Conservation (phyloP, 495 filamentous ascomycete species). For the Patellaria atrata region DNA sequence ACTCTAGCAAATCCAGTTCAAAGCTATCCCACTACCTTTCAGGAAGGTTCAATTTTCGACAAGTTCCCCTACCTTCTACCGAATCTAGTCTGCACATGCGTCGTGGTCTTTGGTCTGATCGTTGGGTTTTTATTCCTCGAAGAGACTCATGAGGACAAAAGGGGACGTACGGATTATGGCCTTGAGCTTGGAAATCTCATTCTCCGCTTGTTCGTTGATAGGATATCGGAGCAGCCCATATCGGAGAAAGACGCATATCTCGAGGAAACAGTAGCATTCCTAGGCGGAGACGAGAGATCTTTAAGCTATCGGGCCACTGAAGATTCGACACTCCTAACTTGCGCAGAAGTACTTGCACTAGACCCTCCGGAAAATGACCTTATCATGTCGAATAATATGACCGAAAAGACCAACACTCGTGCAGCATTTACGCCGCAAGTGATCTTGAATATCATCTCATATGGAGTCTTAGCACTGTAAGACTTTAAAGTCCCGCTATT, state of each 20-base stretch:
- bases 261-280: slow-evolving; percentile 29
- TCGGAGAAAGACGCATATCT: slow-evolving; percentile 25
- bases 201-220: slow-evolving; percentile 33
- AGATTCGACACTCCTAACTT: slow-evolving; percentile 28
- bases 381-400: slow-evolving; percentile 4
- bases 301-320: slow-evolving; percentile 52
- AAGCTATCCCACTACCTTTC: slow-evolving; percentile 65
- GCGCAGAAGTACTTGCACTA: slow-evolving; percentile 15
- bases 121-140: slow-evolving; percentile 84
- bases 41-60: slow-evolving; percentile 62
- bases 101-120: slow-evolving; percentile 63
- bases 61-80: slow-evolving; percentile 82
- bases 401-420: slow-evolving; percentile 15
- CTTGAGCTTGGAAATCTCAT: slow-evolving; percentile 65
- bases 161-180: slow-evolving; percentile 58
- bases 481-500: slow-evolving; percentile 27
- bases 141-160: slow-evolving; percentile 84
- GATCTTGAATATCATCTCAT: slow-evolving; percentile 67
- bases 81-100: slow-evolving; percentile 73
- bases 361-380: slow-evolving; percentile 21
- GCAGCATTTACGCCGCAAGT: slow-evolving; percentile 70
- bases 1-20: slow-evolving; percentile 73
- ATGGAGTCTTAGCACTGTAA: slow-evolving; percentile 92
- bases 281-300: slow-evolving; percentile 41
- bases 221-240: slow-evolving; percentile 5